A percentile compares a stretch with the other conserved stretches of the same genome.
Conservation (phyloP, 2,329 filamentous ascomycete genomes). For the Metarhizium guizhouense region DNA sequence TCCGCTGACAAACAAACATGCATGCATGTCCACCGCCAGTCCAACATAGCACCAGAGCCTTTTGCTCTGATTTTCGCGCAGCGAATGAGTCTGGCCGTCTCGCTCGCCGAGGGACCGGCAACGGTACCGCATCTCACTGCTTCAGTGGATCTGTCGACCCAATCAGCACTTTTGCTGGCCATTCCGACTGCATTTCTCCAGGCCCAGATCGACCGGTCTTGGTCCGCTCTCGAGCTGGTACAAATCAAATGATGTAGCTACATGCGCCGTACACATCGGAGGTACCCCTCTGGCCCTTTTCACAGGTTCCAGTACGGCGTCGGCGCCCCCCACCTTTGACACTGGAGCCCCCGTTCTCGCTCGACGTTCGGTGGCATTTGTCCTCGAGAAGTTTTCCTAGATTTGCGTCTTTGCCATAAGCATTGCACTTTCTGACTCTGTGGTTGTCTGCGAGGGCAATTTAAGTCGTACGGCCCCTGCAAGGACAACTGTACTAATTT, state of each 20-base stretch:
- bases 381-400: background rate
- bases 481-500: background rate
- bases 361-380: background rate
- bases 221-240: too few relatives aligned
- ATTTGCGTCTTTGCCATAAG: background rate
- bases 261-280: too few relatives aligned
- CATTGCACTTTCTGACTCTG: background rate
- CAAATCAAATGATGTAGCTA: too few relatives aligned
- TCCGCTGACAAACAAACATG: too few relatives aligned
- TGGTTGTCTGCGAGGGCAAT: background rate
- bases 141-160: background rate
- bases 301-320: too few relatives aligned
- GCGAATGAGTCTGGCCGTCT: background rate
- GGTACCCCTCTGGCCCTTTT: too few relatives aligned
- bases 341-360: background rate
- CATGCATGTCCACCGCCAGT: slow-evolving; percentile 2
- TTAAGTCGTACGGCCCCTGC: background rate
- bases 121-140: background rate
- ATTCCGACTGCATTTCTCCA: background rate
- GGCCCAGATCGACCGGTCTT: too few relatives aligned
- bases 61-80: too few relatives aligned
- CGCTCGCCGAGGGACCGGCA: background rate
- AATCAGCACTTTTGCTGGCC: background rate
- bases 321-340: background rate
- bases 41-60: background rate